A percentile compares a stretch with the other conserved stretches of the same genome.
phyloP scores from a whole-genome alignment of 2,329 filamentous ascomycete genomes.

The Chalaropsis ovoidea region DNA sequence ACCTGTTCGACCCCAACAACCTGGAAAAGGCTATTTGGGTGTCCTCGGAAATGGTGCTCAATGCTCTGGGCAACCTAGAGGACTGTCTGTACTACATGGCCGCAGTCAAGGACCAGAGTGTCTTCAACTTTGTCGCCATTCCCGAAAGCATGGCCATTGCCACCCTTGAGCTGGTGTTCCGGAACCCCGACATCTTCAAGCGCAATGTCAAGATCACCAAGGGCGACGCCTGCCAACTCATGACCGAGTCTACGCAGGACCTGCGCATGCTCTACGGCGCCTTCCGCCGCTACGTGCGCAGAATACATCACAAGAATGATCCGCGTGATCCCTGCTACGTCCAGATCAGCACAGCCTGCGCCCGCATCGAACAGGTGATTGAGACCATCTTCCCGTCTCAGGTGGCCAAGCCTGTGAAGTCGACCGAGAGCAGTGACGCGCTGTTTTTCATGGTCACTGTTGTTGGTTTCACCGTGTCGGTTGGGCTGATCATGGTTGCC shows the following conservation, averaged over 20 bases:
- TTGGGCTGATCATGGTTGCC: slow-evolving; percentile 58
- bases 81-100: slow-evolving; percentile 98
- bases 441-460: slow-evolving; percentile 58
- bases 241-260: slow-evolving; percentile 90
- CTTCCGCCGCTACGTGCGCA: slow-evolving; percentile 66
- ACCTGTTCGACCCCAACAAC: slow-evolving; percentile 76
- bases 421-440: slow-evolving; percentile 48
- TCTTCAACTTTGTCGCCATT: slow-evolving; percentile 98
- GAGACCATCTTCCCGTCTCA: slow-evolving; percentile 85
- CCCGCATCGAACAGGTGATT: slow-evolving; percentile 85
- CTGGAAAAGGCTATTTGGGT: slow-evolving; percentile 69
- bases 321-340: slow-evolving; percentile 87
- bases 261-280: slow-evolving; percentile 68
- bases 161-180: slow-evolving; percentile 83
- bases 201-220: slow-evolving; percentile 94
- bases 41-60: slow-evolving; percentile 87
- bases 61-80: slow-evolving; percentile 74
- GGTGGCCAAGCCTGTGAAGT: slow-evolving; percentile 34
- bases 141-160: slow-evolving; percentile 97
- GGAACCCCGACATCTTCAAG: slow-evolving; percentile 76
- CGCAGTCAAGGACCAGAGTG: slow-evolving; percentile 85
- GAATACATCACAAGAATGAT: slow-evolving; percentile 88
- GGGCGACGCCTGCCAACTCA: slow-evolving; percentile 80
- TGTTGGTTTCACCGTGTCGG: slow-evolving; percentile 55
- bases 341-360: slow-evolving; percentile 82